Evolutionary conservation across 2,329 filamentous ascomycete genomes (phyloP).

Genomic region (Penicillium polonicum): DNA sequence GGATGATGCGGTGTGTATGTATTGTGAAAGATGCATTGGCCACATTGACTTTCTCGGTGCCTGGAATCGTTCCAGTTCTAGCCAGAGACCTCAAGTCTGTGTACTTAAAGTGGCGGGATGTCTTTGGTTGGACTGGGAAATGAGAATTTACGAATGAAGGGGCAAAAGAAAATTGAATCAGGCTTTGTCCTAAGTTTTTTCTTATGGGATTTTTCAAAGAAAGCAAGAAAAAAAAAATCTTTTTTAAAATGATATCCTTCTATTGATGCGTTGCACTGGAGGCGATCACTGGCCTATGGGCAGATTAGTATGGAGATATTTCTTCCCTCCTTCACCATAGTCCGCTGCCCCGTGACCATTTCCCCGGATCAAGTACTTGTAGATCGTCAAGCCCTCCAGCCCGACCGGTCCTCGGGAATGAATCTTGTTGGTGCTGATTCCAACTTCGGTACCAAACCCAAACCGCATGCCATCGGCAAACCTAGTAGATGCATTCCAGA

Average conservation of each 20-base stretch:
- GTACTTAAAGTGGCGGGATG: slow-evolving; percentile 23
- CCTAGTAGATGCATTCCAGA: slow-evolving; percentile 94
- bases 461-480: slow-evolving; percentile 97
- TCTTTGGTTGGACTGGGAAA: slow-evolving; percentile 24
- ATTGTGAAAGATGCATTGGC: slow-evolving; percentile 11
- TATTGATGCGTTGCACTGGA: neutral
- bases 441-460: slow-evolving; percentile 96
- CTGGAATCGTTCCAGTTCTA: slow-evolving; percentile 18
- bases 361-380: slow-evolving; percentile 90
- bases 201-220: slow-evolving; percentile 27
- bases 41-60: slow-evolving; percentile 17
- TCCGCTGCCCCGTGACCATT: slow-evolving; percentile 76
- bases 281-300: slow-evolving; percentile 18
- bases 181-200: slow-evolving; percentile 29
- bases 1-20: slow-evolving; percentile 19
- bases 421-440: slow-evolving; percentile 98
- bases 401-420: slow-evolving; percentile 92
- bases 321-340: slow-evolving; percentile 56
- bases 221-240: slow-evolving; percentile 17
- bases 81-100: slow-evolving; percentile 24
- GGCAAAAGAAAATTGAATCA: slow-evolving; percentile 31
- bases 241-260: slow-evolving; percentile 1
- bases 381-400: slow-evolving; percentile 90
- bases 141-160: slow-evolving; percentile 26
- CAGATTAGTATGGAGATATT: slow-evolving; percentile 58